These are phyloP conservation scores for Hypoxylon rubiginosum DNA, from an alignment of 2,329 filamentous ascomycete genomes.

Conservation along the genomic window DNA sequence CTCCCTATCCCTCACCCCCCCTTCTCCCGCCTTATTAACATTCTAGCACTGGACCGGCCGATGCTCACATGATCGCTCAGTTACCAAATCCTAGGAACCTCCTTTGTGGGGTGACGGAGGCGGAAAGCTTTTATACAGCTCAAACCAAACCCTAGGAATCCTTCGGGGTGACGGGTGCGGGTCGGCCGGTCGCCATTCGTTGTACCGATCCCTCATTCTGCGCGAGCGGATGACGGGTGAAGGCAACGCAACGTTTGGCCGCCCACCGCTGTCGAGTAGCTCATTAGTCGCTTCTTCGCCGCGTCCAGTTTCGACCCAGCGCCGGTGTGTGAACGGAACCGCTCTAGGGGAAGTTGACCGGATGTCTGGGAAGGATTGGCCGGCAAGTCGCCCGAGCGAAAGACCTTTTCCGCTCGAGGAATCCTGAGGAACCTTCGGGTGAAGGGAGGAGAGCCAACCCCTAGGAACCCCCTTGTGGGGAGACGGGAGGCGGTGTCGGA, in stretches of 20 bases:
- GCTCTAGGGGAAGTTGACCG: constrained; percentile 39
- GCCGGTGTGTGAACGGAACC: constrained; percentile 41
- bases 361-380: constrained; percentile 37
- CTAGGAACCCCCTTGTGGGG: constrained; percentile 18
- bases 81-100: constrained; percentile 12
- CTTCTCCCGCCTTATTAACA: constrained; percentile 4
- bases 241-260: constrained; percentile 43
- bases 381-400: constrained; percentile 34
- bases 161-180: constrained; percentile 13
- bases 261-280: constrained; percentile 37
- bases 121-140: constrained; percentile 6
- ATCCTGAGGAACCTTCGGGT: constrained; percentile 22
- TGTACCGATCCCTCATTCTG: constrained; percentile 39
- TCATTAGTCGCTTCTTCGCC: constrained; percentile 33
- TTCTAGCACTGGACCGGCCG: constrained; percentile 21
- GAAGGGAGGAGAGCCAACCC: constrained; percentile 9
- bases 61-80: constrained; percentile 5
- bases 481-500: constrained; percentile 42
- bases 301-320: constrained; percentile 36
- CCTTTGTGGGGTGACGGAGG: constrained; percentile 9
- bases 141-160: constrained; percentile 25
- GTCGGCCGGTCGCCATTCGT: constrained; percentile 34
- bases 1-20: not conserved
- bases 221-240: constrained; percentile 29
- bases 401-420: constrained; percentile 11